A percentile compares a stretch with the other conserved stretches of the same genome.
Evolutionary conservation across 345 rosid genomes (phyloP).

Genomic region (Laguncularia racemosa): DNA sequence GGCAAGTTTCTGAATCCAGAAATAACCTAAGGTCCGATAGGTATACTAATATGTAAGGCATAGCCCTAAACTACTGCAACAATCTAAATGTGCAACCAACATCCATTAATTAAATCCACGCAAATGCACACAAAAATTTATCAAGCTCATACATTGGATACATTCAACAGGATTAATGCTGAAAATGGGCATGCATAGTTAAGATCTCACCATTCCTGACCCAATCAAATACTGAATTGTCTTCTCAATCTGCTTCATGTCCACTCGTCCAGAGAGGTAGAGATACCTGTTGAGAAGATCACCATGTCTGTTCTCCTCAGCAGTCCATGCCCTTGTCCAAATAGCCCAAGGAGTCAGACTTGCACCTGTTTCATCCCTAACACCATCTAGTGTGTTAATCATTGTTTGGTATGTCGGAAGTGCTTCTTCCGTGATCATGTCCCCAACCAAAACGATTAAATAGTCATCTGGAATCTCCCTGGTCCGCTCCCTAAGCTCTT

Average conservation of each 20-base stretch:
- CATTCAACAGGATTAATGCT: not conserved
- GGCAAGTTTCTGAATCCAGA: no score
- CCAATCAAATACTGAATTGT: slow-evolving; percentile 65
- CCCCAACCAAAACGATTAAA: slow-evolving; percentile 76
- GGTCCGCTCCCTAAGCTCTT: slow-evolving; percentile 69
- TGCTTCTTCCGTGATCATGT: slow-evolving; percentile 85
- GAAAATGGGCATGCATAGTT: not conserved
- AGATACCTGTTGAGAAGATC: slow-evolving; percentile 68
- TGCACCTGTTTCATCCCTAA: slow-evolving; percentile 78
- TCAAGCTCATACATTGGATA: not conserved
- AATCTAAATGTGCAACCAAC: no score
- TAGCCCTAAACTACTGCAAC: no score
- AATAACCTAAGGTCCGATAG: no score
- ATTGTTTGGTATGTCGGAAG: slow-evolving; percentile 81
- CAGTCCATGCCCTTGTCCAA: slow-evolving; percentile 73
- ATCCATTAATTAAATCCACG: not conserved
- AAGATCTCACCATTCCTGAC: slow-evolving; percentile 63
- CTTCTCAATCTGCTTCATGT: slow-evolving; percentile 68
- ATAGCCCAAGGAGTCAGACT: slow-evolving; percentile 70
- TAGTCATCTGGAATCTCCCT: slow-evolving; percentile 83
- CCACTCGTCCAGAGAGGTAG: slow-evolving; percentile 61
- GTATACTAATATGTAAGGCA: no score
- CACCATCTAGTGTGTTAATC: slow-evolving; percentile 74
- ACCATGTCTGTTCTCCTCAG: slow-evolving; percentile 77
- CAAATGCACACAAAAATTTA: not conserved